Conservation (phyloP, 371 early-diverging fungal genomes). For the Capillidium heterosporum region DNA sequence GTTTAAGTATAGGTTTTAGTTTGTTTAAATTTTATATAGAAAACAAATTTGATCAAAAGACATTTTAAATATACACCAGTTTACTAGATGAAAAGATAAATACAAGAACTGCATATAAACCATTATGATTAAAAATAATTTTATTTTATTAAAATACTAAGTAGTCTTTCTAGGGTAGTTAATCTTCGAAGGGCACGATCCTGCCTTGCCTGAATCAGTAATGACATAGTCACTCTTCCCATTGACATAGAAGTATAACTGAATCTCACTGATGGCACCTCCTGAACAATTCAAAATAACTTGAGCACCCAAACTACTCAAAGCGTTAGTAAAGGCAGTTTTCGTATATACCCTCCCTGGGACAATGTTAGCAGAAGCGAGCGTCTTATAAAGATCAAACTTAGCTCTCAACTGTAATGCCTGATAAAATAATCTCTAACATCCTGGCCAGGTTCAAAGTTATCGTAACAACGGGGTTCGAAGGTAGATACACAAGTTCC, state of each 20-base stretch:
- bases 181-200: not conserved
- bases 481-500: slow-evolving; percentile 30
- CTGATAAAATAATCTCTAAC: slow-evolving; percentile 23
- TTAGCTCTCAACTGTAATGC: slow-evolving; percentile 17
- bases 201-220: not conserved
- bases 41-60: not conserved
- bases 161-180: not conserved
- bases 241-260: not conserved
- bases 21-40: not conserved
- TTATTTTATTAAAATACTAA: not conserved
- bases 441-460: slow-evolving; percentile 19
- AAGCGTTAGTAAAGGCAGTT: not conserved
- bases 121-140: not conserved
- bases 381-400: slow-evolving; percentile 22
- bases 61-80: not conserved
- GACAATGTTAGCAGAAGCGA: slow-evolving; percentile 16
- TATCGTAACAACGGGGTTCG: slow-evolving; percentile 21
- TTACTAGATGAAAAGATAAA: not conserved
- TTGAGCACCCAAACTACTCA: not conserved
- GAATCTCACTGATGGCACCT: not conserved
- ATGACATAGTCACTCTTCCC: not conserved
- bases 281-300: not conserved
- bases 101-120: not conserved
- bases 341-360: slow-evolving; percentile 13
- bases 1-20: not conserved